Evolutionary conservation across 345 rosid species (phyloP), one percentile per base, ranked within the genome.

Genomic region (Physaria fendleri): DNA sequence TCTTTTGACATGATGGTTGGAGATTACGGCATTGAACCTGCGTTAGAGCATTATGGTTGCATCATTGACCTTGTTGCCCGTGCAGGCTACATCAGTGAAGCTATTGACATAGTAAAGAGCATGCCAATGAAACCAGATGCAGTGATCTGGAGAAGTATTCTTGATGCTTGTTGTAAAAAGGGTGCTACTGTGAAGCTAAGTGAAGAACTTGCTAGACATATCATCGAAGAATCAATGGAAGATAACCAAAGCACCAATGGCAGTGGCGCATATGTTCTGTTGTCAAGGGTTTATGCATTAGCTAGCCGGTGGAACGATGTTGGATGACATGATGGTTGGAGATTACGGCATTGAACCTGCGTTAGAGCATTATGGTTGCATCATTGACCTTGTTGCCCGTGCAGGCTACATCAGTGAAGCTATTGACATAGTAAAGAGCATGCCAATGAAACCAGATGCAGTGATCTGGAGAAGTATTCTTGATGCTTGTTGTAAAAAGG

Each of bases 391-490:
- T 30, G 70, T 81, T 29, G 85, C 94, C 20, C 89, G 87, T 44
- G 87, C 94, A 41, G 89, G 97, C 50, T 73, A 73, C 45, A 75
- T 83, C 10, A 76, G 49, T 20, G 88, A 85, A 67, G 97, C 95
- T 5, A 71, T 87, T 18, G 69, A 80, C 60, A 57, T 87, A 39
- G 77, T 90, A 7, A 74, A 69, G 27, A 66, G 9, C 44, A 90
- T 87, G 95, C 82, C 81, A 0, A 68, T 82, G 75, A 87, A 76
- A 72, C 95, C 95, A 12, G 97, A 90, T 49, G 76, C 35, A 1
- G 85, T 85, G 20, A 85, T 87, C 21, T 87, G 95, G 95, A 90
- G 97, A 75, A 77, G 91, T 68, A 85, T 90, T 20, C 97, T 90
- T 7, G 91, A 78, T 63, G 85, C 97, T 53, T 85, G 86, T 74